These are phyloP conservation scores for Metschnikowia proteae DNA, from an alignment of 805 yeast species.

Conservation along the genomic window DNA sequence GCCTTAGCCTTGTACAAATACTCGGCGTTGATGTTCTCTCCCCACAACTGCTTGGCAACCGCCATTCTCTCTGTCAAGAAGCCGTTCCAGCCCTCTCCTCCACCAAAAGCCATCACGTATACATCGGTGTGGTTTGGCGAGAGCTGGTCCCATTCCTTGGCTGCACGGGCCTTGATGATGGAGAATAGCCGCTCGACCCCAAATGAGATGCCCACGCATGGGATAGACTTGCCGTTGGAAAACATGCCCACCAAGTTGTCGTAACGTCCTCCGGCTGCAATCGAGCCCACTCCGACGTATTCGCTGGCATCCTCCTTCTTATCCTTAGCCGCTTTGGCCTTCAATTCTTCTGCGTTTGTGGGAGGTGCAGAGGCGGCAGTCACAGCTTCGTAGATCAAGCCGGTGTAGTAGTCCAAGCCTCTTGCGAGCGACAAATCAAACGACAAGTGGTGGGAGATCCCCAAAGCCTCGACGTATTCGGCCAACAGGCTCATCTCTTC, in stretches of 20 bases:
- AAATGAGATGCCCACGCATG: slow-evolving; percentile 96
- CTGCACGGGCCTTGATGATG: slow-evolving; percentile 72
- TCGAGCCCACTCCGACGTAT: slow-evolving; percentile 96
- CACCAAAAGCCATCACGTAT: slow-evolving; percentile 96
- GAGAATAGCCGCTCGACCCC: slow-evolving; percentile 96
- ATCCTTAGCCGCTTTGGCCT: slow-evolving; percentile 42
- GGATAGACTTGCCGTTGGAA: slow-evolving; percentile 85
- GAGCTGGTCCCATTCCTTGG: slow-evolving; percentile 53
- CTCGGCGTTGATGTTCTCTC: slow-evolving; percentile 84
- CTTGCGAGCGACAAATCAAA: slow-evolving; percentile 95
- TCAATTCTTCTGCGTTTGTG: slow-evolving; percentile 64
- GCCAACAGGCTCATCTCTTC: slow-evolving; percentile 73
- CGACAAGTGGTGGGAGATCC: slow-evolving; percentile 60
- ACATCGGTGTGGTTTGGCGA: slow-evolving; percentile 90
- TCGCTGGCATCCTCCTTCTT: slow-evolving; percentile 84
- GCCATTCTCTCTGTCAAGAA: slow-evolving; percentile 88
- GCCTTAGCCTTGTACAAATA: slow-evolving; percentile 90
- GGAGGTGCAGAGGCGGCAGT: slow-evolving; percentile 98
- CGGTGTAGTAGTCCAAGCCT: slow-evolving; percentile 97
- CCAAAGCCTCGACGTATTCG: slow-evolving; percentile 79
- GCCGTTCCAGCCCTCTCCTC: slow-evolving; percentile 95
- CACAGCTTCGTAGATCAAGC: slow-evolving; percentile 94
- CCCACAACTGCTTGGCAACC: slow-evolving; percentile 81
- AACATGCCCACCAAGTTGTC: slow-evolving; percentile 97
- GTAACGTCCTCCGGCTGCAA: slow-evolving; percentile 98